phyloP scores from a whole-genome alignment of 129 eudicot species.

The Escallonia herrerae region DNA sequence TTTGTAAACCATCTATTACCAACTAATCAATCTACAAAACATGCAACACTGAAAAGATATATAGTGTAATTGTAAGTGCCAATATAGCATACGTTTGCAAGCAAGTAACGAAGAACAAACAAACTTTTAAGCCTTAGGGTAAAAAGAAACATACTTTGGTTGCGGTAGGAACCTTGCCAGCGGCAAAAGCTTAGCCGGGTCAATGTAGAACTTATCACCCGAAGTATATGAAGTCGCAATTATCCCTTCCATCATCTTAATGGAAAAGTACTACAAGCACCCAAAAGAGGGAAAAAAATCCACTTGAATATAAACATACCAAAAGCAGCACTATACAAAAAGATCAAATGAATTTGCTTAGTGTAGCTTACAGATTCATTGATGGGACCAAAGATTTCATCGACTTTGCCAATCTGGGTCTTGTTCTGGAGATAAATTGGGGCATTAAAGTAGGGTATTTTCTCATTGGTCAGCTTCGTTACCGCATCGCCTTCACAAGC shows the following conservation, averaged over 20 bases:
- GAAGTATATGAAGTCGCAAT: constrained; percentile 72
- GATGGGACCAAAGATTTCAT: constrained; percentile 91
- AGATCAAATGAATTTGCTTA: neutral
- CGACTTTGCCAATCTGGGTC: constrained; percentile 98
- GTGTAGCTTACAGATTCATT: constrained; percentile 76
- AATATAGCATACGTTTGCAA: too few species aligned
- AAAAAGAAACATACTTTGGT: constrained; percentile 65
- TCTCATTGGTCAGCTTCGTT: constrained; percentile 84
- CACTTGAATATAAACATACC: neutral
- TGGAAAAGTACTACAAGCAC: constrained; percentile 41
- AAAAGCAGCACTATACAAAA: neutral
- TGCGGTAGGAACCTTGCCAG: constrained; percentile 82
- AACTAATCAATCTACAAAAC: too few species aligned
- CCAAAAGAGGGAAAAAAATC: too few species aligned
- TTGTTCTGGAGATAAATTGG: constrained; percentile 86
- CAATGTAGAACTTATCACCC: constrained; percentile 90
- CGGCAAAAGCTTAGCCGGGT: constrained; percentile 84
- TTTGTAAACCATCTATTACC: too few species aligned
- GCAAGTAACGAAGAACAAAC: neutral
- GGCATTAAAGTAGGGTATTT: constrained; percentile 86
- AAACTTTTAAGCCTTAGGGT: neutral
- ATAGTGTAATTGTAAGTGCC: too few species aligned
- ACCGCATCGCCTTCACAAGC: constrained; percentile 97
- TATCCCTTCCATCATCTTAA: constrained; percentile 87
- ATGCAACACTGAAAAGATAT: too few species aligned